Percentiles rank a stretch among this genome's conserved stretches.
phyloP scores from a whole-genome alignment of 2,329 filamentous ascomycete genomes.

The Clonostachys chloroleuca region DNA sequence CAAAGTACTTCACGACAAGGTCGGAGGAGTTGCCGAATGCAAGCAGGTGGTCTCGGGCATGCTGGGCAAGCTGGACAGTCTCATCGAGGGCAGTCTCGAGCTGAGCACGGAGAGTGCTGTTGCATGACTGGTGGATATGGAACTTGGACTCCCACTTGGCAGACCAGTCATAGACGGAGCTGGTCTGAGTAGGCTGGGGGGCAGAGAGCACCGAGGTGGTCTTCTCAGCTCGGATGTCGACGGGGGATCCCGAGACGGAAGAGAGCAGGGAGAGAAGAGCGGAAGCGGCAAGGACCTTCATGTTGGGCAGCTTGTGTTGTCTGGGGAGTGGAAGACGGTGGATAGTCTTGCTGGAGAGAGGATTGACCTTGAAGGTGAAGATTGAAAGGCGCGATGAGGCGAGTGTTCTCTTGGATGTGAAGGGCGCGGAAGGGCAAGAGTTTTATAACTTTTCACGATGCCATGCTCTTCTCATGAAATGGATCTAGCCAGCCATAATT shows the following conservation, averaged over 20 bases:
- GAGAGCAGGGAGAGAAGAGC: constrained; percentile 15
- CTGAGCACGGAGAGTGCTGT: constrained; percentile 53
- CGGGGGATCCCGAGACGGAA: constrained; percentile 17
- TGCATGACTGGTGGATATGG: constrained; percentile 62
- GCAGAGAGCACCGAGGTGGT: constrained; percentile 11
- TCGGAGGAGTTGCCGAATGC: constrained; percentile 51
- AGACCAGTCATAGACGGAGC: constrained; percentile 22
- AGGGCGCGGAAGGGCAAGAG: background rate
- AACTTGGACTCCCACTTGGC: constrained; percentile 24
- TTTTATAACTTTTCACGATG: background rate
- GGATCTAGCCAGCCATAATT: too few species aligned
- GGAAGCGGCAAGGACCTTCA: constrained; percentile 3
- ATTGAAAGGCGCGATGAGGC: background rate
- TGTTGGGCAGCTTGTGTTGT: constrained; percentile 1
- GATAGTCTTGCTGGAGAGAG: background rate
- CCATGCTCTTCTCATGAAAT: background rate
- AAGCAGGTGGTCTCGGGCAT: constrained; percentile 60
- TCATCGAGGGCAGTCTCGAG: constrained; percentile 54
- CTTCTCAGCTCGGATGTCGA: constrained; percentile 11
- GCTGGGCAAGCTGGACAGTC: constrained; percentile 49
- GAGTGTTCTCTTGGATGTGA: background rate
- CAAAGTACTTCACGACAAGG: constrained; percentile 64
- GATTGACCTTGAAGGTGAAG: background rate
- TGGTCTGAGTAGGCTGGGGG: constrained; percentile 2
- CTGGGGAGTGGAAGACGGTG: background rate